phyloP scores from a whole-genome alignment of 768 basidiomycete genomes.

The Tylopilus subfusipes region DNA sequence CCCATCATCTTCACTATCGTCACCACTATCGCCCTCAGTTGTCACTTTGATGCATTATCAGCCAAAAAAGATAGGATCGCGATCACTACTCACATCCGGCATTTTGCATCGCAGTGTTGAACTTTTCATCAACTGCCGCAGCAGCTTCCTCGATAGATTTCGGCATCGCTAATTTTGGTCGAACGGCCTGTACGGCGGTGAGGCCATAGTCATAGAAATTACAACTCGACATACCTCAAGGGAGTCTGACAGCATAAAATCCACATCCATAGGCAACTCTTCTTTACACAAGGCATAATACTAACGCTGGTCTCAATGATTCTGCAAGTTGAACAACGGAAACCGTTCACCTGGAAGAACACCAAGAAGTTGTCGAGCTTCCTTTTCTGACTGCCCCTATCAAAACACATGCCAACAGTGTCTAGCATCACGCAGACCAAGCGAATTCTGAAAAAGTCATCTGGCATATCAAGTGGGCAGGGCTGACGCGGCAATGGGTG shows the following conservation, averaged over 20 bases:
- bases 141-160: slow-evolving; percentile 87
- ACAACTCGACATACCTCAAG: slow-evolving; percentile 59
- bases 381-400: slow-evolving; percentile 86
- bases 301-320: slow-evolving; percentile 30
- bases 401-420: slow-evolving; percentile 97
- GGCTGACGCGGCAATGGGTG: slow-evolving; percentile 76
- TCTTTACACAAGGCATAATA: slow-evolving; percentile 91
- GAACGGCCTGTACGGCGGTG: slow-evolving; percentile 57
- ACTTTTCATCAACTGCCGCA: slow-evolving; percentile 84
- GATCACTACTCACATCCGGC: slow-evolving; percentile 44
- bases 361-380: slow-evolving; percentile 90
- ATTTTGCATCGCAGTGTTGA: slow-evolving; percentile 62
- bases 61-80: slow-evolving; percentile 1
- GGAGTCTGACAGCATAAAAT: slow-evolving; percentile 95
- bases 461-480: slow-evolving; percentile 81
- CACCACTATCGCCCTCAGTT: slow-evolving; percentile 40
- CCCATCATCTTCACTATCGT: slow-evolving; percentile 50
- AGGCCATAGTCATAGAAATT: neutral
- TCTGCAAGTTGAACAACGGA: neutral
- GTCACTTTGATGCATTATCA: slow-evolving; percentile 29
- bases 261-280: slow-evolving; percentile 92
- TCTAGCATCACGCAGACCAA: slow-evolving; percentile 91
- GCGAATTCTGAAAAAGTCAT: slow-evolving; percentile 94
- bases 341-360: slow-evolving; percentile 78
- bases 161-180: slow-evolving; percentile 69